Conservation (phyloP, 2,329 filamentous ascomycete genomes). For the Tolypocladium sp. region DNA sequence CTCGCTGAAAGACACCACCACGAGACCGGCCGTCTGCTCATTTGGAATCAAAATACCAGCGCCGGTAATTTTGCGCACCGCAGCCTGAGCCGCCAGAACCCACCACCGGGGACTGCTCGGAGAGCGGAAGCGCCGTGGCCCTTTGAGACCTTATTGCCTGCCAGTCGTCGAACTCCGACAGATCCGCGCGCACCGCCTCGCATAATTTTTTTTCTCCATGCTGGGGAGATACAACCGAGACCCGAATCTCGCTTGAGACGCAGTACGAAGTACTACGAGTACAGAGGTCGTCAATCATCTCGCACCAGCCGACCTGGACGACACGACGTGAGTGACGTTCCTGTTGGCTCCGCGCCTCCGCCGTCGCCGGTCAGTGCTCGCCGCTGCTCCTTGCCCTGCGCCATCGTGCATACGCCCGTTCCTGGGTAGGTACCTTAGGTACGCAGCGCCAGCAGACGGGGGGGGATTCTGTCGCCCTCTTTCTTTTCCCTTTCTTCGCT, state of each 20-base stretch:
- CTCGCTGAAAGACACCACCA: background rate
- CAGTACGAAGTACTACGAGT: background rate
- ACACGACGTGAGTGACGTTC: background rate
- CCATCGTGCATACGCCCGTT: background rate
- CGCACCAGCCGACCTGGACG: background rate
- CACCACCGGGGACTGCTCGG: background rate
- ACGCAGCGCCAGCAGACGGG: background rate
- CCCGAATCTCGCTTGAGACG: background rate
- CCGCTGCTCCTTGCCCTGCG: background rate
- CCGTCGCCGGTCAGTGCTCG: background rate
- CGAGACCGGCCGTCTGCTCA: background rate
- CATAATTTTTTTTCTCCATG: background rate
- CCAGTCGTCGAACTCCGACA: conserved; percentile 1
- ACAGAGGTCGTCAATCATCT: background rate
- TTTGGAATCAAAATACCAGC: background rate
- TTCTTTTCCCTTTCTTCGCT: background rate
- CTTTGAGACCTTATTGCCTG: background rate
- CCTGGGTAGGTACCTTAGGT: background rate
- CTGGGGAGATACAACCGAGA: background rate
- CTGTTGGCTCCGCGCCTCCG: background rate
- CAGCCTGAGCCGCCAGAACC: background rate
- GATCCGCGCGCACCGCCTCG: conserved; percentile 1
- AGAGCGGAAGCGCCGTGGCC: no score
- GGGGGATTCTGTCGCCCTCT: no score
- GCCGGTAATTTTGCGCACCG: background rate